Percentiles rank a stretch among this genome's conserved stretches.
Evolutionary conservation across 306 rosid genomes (phyloP).

Genomic region (Hippophae gyantsensis): DNA sequence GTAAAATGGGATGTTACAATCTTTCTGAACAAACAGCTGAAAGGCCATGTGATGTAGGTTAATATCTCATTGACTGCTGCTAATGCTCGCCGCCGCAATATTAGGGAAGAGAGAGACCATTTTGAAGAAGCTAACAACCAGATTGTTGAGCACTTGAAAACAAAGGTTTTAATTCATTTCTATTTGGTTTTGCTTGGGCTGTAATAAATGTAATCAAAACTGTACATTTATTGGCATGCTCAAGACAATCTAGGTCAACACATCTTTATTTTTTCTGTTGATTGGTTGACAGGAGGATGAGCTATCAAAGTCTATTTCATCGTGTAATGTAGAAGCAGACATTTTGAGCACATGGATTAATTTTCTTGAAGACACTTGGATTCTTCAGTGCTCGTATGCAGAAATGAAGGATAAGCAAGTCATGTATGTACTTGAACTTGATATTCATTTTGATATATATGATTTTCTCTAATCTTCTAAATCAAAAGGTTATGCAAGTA

Average conservation of each 20-base stretch:
- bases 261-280: slow-evolving; percentile 20
- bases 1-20: too few species aligned
- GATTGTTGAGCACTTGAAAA: slow-evolving; percentile 74
- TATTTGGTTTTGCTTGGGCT: slow-evolving; percentile 2
- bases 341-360: slow-evolving; percentile 79
- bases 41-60: slow-evolving; percentile 41
- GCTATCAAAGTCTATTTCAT: slow-evolving; percentile 60
- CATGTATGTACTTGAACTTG: slow-evolving; percentile 50
- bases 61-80: slow-evolving; percentile 83
- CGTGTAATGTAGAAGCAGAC: slow-evolving; percentile 67
- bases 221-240: slow-evolving; percentile 1
- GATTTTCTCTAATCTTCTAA: slow-evolving; percentile 1
- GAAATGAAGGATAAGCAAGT: slow-evolving; percentile 61
- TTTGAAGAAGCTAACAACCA: slow-evolving; percentile 94
- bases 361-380: slow-evolving; percentile 97
- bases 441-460: slow-evolving; percentile 15
- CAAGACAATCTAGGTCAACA: slow-evolving; percentile 9
- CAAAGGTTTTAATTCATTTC: slow-evolving; percentile 40
- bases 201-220: slow-evolving; percentile 5
- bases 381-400: slow-evolving; percentile 54
- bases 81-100: slow-evolving; percentile 69
- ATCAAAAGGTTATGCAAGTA: slow-evolving; percentile 4
- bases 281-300: slow-evolving; percentile 62
- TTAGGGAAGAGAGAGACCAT: slow-evolving; percentile 92
- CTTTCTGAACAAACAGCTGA: neutral